Percentiles rank a stretch among this genome's conserved stretches.
These are phyloP conservation scores for Mucor plumbeus DNA, from an alignment of 371 early-diverging fungal species.

Conservation along the genomic window DNA sequence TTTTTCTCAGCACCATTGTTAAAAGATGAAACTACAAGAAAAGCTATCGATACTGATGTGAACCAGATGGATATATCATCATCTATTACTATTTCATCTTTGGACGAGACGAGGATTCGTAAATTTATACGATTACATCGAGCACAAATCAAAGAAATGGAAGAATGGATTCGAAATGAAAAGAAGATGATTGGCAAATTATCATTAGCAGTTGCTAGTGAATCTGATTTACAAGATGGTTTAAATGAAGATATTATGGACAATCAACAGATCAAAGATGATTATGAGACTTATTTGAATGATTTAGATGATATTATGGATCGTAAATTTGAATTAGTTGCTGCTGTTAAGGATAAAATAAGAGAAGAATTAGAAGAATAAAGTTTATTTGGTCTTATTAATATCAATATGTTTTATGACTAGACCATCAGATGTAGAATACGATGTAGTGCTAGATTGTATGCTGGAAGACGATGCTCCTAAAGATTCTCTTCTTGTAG, in stretches of 20 bases:
- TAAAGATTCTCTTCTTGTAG: neutral
- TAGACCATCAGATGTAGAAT: constrained; percentile 10
- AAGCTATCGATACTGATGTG: neutral
- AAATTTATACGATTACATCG: constrained; percentile 78
- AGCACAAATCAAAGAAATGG: constrained; percentile 75
- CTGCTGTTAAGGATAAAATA: constrained; percentile 8
- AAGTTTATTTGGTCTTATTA: neutral
- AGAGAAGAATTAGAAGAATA: constrained; percentile 2
- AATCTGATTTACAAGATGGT: constrained; percentile 32
- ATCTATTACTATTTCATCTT: neutral
- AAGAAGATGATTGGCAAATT: constrained; percentile 78
- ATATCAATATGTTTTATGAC: neutral
- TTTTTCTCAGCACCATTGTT: constrained; percentile 7
- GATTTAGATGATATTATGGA: constrained; percentile 57
- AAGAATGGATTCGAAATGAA: constrained; percentile 79
- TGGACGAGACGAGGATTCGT: neutral
- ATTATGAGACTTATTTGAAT: constrained; percentile 53
- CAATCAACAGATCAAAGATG: constrained; percentile 30
- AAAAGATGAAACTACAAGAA: neutral
- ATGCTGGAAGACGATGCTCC: neutral
- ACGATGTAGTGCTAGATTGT: neutral
- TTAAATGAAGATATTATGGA: constrained; percentile 27
- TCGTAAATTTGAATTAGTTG: constrained; percentile 35
- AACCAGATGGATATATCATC: neutral
- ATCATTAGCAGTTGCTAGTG: constrained; percentile 51